Evolutionary conservation across 2,329 filamentous ascomycete species (phyloP), one percentile per base, ranked within the genome.

Genomic region (Aspergillus ochraceoroseus): DNA sequence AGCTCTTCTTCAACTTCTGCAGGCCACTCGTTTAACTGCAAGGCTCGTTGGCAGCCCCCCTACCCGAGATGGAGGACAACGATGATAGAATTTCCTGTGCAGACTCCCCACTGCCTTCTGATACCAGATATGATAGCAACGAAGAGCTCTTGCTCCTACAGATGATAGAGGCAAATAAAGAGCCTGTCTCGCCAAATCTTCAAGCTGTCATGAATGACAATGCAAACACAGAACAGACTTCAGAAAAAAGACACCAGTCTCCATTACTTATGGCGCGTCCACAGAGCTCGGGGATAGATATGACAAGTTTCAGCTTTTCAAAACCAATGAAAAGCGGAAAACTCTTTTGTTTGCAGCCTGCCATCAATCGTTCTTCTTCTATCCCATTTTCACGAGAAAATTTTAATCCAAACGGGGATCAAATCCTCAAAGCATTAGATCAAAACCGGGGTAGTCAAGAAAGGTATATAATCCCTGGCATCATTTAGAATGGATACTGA

Each of bases 201-300:
- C 41, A 46, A 18, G 38, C 37, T 15, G 32, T 51, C 1, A 43
- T 50, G 17, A 47, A 55, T 13, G 47, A 53, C 25, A 47, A 34
- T 13, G 25, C 44, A 27, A 38, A 44, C 2, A 12, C 47, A n/a
- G 27, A 29, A 12, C 27, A 42, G 27, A 22, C 40, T 12, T 18
- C 28, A 11, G 39, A 28, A 7, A 38, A 41, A 17, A 38, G 13
- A 26, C 41, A 43, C 18, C 17, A 35, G 2, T 39, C 46, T 12
- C 48, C 56, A 15, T 35, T 57, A 5, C 46, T 64, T 22, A 56
- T 65, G 43, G 50, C 59, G 27, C 59, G 62, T 1, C 63, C 62
- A 8, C 38, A 49, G 13, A 63, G 52, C 28, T 58, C 57, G 5
- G 55, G 50, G 1, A 43, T 61, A 15, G 56, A 65, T 29, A 31